A percentile compares a stretch with the other conserved stretches of the same genome.
These are phyloP conservation scores for Cystobasidium tubakii DNA, from an alignment of 768 basidiomycete species.

Conservation along the genomic window DNA sequence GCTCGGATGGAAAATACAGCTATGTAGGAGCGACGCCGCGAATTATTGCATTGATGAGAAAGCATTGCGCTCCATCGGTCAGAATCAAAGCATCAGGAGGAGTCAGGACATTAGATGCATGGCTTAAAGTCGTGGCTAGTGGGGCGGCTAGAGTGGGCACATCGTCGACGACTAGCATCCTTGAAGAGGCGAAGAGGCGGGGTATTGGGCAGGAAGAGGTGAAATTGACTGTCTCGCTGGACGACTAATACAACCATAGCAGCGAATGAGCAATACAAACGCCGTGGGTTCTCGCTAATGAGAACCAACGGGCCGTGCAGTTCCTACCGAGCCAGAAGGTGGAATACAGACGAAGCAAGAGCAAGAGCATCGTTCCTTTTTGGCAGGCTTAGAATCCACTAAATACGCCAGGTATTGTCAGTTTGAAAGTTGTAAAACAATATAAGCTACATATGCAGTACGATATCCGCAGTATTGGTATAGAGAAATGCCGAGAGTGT, in stretches of 20 bases:
- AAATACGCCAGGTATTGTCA: too few species aligned
- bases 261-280: background rate
- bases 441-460: too few species aligned
- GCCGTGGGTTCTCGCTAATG: too few species aligned
- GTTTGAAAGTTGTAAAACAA: background rate
- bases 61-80: conserved; percentile 25
- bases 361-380: too few species aligned
- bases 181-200: conserved; percentile 38
- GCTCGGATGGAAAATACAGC: conserved; percentile 36
- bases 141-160: conserved; percentile 40
- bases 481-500: too few species aligned
- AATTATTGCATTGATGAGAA: conserved; percentile 41
- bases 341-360: too few species aligned
- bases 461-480: too few species aligned
- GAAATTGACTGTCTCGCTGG: conserved; percentile 28
- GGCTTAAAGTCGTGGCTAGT: conserved; percentile 39
- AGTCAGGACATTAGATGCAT: conserved; percentile 41
- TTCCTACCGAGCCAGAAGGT: too few species aligned
- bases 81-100: conserved; percentile 44
- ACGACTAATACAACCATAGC: background rate
- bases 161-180: conserved; percentile 38
- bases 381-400: too few species aligned
- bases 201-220: conserved; percentile 38
- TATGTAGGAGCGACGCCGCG: conserved; percentile 40
- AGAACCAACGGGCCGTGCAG: too few species aligned